Base-by-base conservation (phyloP, 495 filamentous ascomycete species). In the Aspergillus sclerotioniger region DNA sequence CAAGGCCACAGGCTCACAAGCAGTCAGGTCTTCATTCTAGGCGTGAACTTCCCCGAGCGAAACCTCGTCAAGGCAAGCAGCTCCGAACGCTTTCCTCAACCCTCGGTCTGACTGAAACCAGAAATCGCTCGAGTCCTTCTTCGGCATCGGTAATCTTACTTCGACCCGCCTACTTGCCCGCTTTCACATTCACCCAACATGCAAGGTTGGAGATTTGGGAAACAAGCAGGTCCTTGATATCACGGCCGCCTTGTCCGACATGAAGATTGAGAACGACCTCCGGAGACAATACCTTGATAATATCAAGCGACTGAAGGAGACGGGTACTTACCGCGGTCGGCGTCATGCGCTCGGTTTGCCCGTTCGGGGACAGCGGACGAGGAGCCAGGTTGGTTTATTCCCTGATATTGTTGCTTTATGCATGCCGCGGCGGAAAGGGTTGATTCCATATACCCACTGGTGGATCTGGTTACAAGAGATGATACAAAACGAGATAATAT, bases 261-360 rank as follows among this genome's bases (percentile, higher is more conserved):
- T 98, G 92, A 95, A 87, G 43, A 91, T 96, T 59, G 95, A 98
- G 71, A 96, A 90, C 65, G 92, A 98, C 62, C 78, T 96, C 57
- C 77, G 85, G 67, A 80, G 87, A 69, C 78, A 90, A 52, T 63
- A 96, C 41, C 74, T 84, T 62, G 91, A 96, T 31, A 90, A 98
- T 67, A 96, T 98, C 63, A 82, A 81, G 65, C 81, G 94, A 33
- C 67, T 98, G 70, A 87, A 88, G 68, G 92, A 96, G 70, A 96
- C 96, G 75, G 93, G 93, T 33, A 85, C 89, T 12, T 96, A 96
- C 72, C 78, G 95, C 37, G 94, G 94, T 53, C 84, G 90, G 70
- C 77, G 95, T 59, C 94, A 98, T 81, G 93, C 92, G 39, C 87
- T 96, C 84, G 82, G 85, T 48, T 71, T 96, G 76, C 92, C 92